Evolutionary conservation across 2,329 filamentous ascomycete species (phyloP).

Genomic region (Lasiodiplodia sp.): DNA sequence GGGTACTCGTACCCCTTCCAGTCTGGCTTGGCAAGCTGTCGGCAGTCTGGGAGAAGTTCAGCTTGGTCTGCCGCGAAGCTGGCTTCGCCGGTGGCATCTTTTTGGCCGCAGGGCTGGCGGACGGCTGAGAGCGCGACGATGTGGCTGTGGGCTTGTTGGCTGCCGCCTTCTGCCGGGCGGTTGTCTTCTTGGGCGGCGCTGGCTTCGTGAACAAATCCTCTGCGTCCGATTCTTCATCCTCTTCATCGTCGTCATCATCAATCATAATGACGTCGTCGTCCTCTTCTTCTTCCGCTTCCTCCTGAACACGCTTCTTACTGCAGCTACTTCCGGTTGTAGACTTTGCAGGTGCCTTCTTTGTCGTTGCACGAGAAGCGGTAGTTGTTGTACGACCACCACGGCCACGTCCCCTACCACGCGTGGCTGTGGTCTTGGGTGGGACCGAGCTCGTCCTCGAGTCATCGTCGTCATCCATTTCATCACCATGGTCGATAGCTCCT

Average conservation of each 20-base stretch:
- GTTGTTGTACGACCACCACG: slow-evolving; percentile 51
- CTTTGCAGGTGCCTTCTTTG: slow-evolving; percentile 46
- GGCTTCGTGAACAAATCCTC: slow-evolving; percentile 45
- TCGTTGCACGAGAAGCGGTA: slow-evolving; percentile 43
- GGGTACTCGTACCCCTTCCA: slow-evolving; percentile 35
- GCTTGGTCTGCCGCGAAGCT: slow-evolving; percentile 47
- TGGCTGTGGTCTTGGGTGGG: slow-evolving; percentile 48
- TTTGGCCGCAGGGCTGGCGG: slow-evolving; percentile 36
- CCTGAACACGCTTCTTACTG: slow-evolving; percentile 49
- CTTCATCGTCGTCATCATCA: slow-evolving; percentile 55
- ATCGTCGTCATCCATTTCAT: slow-evolving; percentile 50
- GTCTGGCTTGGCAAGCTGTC: slow-evolving; percentile 45
- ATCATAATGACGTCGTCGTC: slow-evolving; percentile 50
- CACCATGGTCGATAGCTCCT: slow-evolving; percentile 66
- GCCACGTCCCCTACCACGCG: slow-evolving; percentile 57
- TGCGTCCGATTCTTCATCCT: slow-evolving; percentile 47
- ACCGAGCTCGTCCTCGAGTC: slow-evolving; percentile 37
- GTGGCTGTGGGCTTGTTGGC: slow-evolving; percentile 42
- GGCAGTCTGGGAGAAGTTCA: slow-evolving; percentile 51
- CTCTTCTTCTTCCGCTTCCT: slow-evolving; percentile 53
- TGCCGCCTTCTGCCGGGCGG: slow-evolving; percentile 33
- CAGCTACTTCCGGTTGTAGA: slow-evolving; percentile 40
- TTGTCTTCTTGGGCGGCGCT: slow-evolving; percentile 36
- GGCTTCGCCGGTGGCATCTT: slow-evolving; percentile 35
- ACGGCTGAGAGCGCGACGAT: slow-evolving; percentile 31